Evolutionary conservation across 768 basidiomycete species (phyloP).

Genomic region (Brasilioporus rufonigricans): DNA sequence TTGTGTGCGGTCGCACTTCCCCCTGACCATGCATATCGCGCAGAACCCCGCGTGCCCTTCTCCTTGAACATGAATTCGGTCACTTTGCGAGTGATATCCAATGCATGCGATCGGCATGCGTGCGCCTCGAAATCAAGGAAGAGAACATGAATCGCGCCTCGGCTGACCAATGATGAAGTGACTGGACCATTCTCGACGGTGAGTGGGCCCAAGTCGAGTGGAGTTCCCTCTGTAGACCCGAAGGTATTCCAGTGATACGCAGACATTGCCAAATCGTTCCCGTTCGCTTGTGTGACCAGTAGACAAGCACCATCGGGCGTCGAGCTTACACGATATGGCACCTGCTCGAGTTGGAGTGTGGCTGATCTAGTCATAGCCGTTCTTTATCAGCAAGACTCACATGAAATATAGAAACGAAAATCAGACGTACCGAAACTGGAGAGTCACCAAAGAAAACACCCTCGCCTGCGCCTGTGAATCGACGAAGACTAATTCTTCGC

Average conservation of each 20-base stretch:
- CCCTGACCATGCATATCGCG: not conserved
- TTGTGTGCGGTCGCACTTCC: slow-evolving; percentile 39
- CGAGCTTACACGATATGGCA: slow-evolving; percentile 35
- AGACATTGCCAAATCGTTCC: slow-evolving; percentile 21
- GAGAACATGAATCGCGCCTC: slow-evolving; percentile 43
- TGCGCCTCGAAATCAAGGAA: slow-evolving; percentile 34
- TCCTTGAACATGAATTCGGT: not conserved
- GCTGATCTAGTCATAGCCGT: slow-evolving; percentile 39
- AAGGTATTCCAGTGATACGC: slow-evolving; percentile 59
- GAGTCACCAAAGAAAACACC: slow-evolving; percentile 53
- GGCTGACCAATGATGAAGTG: slow-evolving; percentile 46
- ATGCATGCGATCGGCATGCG: slow-evolving; percentile 39
- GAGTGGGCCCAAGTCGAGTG: slow-evolving; percentile 32
- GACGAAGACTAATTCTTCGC: slow-evolving; percentile 51
- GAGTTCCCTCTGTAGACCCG: slow-evolving; percentile 48
- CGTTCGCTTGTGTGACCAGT: slow-evolving; percentile 31
- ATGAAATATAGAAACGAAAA: not conserved
- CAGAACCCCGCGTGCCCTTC: slow-evolving; percentile 29
- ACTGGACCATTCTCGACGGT: slow-evolving; percentile 19
- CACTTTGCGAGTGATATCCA: slow-evolving; percentile 33
- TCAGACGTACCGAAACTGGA: slow-evolving; percentile 30
- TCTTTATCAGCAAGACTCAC: not conserved
- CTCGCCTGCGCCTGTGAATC: slow-evolving; percentile 44
- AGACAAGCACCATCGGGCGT: slow-evolving; percentile 58
- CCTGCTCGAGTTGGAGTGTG: slow-evolving; percentile 35